phyloP scores from a whole-genome alignment of 2,329 filamentous ascomycete genomes.

The Monosporascus cannonballus region DNA sequence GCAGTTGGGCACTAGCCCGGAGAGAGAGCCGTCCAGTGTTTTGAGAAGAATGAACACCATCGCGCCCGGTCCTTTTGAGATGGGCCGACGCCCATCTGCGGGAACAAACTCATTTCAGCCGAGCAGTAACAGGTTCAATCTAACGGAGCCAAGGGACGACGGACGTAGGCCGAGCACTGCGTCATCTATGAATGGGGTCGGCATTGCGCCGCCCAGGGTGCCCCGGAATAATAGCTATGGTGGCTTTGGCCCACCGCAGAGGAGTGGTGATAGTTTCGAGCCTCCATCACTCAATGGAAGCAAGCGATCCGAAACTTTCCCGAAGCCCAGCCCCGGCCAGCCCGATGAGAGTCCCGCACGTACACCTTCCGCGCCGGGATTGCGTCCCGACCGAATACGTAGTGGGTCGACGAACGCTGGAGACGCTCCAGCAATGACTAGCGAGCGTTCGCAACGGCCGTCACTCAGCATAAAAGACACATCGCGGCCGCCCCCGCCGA shows the following conservation, averaged over 20 bases:
- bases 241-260: constrained; percentile 46
- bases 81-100: constrained; percentile 28
- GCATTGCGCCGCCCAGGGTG: constrained; percentile 30
- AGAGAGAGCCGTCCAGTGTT: constrained; percentile 35
- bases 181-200: constrained; percentile 26
- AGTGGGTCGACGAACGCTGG: constrained; percentile 18
- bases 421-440: constrained; percentile 16
- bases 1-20: constrained; percentile 44
- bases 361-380: constrained; percentile 42
- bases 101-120: constrained; percentile 29
- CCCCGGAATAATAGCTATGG: constrained; percentile 50
- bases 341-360: constrained; percentile 32
- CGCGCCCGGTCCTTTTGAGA: constrained; percentile 60
- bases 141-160: constrained; percentile 14
- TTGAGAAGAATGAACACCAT: constrained; percentile 60
- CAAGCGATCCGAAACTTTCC: constrained; percentile 49
- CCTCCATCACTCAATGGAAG: constrained; percentile 31
- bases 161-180: constrained; percentile 24
- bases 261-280: constrained; percentile 30
- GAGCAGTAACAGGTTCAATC: constrained; percentile 14
- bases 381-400: constrained; percentile 32
- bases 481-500: constrained; percentile 46
- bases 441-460: constrained; percentile 28
- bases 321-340: constrained; percentile 27
- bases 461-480: constrained; percentile 42